phyloP scores from a whole-genome alignment of 352 stramenopile genomes.

The Phytophthora tentaculata region DNA sequence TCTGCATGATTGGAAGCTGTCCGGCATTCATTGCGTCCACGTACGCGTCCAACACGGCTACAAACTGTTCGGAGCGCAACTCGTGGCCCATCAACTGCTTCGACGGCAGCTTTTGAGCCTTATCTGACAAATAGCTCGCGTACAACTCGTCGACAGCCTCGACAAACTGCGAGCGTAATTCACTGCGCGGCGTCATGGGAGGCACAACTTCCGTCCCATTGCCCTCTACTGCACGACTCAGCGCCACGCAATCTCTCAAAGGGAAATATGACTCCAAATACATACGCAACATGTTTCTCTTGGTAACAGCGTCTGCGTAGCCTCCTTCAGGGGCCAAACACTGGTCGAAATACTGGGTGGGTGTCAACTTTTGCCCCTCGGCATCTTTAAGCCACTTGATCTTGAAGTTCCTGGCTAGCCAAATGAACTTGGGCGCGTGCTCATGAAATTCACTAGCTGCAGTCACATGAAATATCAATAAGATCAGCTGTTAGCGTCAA shows the following conservation, averaged over 20 bases:
- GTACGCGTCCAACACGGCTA: slow-evolving; percentile 49
- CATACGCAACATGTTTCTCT: slow-evolving; percentile 65
- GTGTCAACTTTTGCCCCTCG: slow-evolving; percentile 52
- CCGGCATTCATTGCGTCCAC: slow-evolving; percentile 49
- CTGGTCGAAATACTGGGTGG: slow-evolving; percentile 59
- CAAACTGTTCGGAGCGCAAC: slow-evolving; percentile 48
- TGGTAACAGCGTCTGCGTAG: slow-evolving; percentile 58
- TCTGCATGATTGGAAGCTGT: slow-evolving; percentile 52
- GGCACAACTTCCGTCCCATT: slow-evolving; percentile 16
- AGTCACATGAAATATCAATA: slow-evolving; percentile 11
- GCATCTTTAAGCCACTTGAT: slow-evolving; percentile 65
- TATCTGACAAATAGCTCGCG: slow-evolving; percentile 47
- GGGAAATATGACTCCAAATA: slow-evolving; percentile 63
- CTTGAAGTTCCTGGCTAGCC: slow-evolving; percentile 68
- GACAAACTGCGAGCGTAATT: slow-evolving; percentile 61
- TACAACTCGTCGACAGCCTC: slow-evolving; percentile 60
- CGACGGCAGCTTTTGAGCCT: slow-evolving; percentile 36
- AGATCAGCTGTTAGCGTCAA: slow-evolving; percentile 17
- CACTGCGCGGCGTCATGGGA: slow-evolving; percentile 27
- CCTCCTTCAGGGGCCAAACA: slow-evolving; percentile 53
- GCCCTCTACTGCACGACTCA: slow-evolving; percentile 62
- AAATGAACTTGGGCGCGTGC: slow-evolving; percentile 69
- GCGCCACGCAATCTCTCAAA: slow-evolving; percentile 41
- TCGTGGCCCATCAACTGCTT: slow-evolving; percentile 56
- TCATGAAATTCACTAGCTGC: slow-evolving; percentile 48